A percentile compares a stretch with the other conserved stretches of the same genome.
Evolutionary conservation across 1,139 yeast genomes (phyloP).

Genomic region (Lodderomyces beijingensis): DNA sequence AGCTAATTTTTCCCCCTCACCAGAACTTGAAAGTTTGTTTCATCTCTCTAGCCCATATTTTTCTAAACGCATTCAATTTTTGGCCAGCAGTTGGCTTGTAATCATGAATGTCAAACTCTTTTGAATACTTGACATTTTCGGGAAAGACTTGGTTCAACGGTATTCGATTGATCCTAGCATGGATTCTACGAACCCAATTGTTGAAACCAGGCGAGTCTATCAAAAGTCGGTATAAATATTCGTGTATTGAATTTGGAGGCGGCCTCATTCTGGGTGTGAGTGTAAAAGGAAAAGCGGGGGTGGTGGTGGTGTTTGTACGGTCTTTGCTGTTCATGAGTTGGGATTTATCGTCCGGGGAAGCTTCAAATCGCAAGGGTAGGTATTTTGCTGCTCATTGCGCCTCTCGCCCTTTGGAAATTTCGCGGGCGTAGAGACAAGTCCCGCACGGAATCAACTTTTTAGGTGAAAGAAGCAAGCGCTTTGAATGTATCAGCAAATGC

Average conservation of each 20-base stretch:
- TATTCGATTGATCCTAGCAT: slow-evolving; percentile 63
- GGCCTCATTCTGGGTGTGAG: slow-evolving; percentile 15
- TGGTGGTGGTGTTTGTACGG: no score
- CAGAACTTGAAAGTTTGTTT: slow-evolving; percentile 48
- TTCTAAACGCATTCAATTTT: slow-evolving; percentile 56
- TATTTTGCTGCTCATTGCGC: no score
- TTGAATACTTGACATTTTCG: slow-evolving; percentile 1
- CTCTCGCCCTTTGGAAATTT: no score
- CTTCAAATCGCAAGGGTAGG: no score
- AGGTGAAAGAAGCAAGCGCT: no score
- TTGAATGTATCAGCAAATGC: no score
- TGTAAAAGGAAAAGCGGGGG: no score
- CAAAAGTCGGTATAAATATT: slow-evolving; percentile 42
- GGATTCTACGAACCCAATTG: slow-evolving; percentile 60
- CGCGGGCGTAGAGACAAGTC: no score
- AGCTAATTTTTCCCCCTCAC: no score
- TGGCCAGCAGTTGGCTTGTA: slow-evolving; percentile 51
- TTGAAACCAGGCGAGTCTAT: slow-evolving; percentile 64
- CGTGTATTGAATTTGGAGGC: slow-evolving; percentile 43
- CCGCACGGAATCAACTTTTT: no score
- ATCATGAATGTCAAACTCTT: slow-evolving; percentile 18
- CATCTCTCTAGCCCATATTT: slow-evolving; percentile 63
- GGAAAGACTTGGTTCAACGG: slow-evolving; percentile 18
- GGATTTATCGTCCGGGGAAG: no score
- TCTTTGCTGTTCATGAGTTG: no score